Evolutionary conservation across 2,329 filamentous ascomycete species (phyloP).

Genomic region (Byssothecium circinans): DNA sequence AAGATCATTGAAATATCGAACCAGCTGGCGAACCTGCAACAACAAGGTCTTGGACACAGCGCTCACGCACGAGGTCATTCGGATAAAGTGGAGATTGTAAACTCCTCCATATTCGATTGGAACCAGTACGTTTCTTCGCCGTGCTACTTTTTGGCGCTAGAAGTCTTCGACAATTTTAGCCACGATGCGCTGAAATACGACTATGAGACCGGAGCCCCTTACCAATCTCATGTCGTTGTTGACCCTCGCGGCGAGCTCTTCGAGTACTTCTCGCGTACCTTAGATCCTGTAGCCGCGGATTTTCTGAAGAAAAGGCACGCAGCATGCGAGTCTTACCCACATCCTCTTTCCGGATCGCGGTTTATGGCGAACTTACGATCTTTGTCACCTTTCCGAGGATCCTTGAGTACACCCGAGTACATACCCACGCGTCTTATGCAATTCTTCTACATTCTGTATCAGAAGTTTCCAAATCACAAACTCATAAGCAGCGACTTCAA

Average conservation of each 20-base stretch:
- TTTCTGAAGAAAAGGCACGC: constrained; percentile 84
- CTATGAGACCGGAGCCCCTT: constrained; percentile 72
- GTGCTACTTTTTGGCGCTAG: constrained; percentile 96
- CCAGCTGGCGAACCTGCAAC: constrained; percentile 76
- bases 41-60: constrained; percentile 66
- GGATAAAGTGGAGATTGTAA: constrained; percentile 90
- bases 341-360: constrained; percentile 59
- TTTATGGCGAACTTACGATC: constrained; percentile 64
- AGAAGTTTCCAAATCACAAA: constrained; percentile 86
- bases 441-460: constrained; percentile 89
- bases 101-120: constrained; percentile 95
- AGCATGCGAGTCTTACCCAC: constrained; percentile 64
- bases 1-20: constrained; percentile 95
- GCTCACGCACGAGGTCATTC: constrained; percentile 73
- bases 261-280: constrained; percentile 81
- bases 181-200: constrained; percentile 96
- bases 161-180: constrained; percentile 98
- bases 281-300: constrained; percentile 80
- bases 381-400: constrained; percentile 69
- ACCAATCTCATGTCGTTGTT: constrained; percentile 88
- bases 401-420: constrained; percentile 84
- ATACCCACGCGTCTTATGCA: constrained; percentile 93
- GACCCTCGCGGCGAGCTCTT: constrained; percentile 85
- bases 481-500: constrained; percentile 91
- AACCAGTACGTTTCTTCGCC: constrained; percentile 81